A percentile compares a stretch with the other conserved stretches of the same genome.
Evolutionary conservation across 2,329 filamentous ascomycete genomes (phyloP).

Genomic region (Neoascochyta sp.): DNA sequence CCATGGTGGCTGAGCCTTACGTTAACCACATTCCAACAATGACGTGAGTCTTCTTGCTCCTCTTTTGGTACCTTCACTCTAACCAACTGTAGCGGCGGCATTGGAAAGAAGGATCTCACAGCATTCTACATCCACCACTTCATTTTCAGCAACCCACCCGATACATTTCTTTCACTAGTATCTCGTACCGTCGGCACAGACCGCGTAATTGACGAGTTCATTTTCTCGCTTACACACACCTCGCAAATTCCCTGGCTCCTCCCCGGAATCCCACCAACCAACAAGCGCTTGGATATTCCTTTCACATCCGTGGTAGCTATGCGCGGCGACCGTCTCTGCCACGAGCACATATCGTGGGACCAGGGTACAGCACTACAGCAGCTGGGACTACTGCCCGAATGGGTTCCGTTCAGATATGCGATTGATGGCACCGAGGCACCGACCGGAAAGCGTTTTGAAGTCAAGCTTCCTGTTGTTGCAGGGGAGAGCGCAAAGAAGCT

Average conservation of each 20-base stretch:
- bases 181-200: slow-evolving; percentile 70
- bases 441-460: slow-evolving; percentile 51
- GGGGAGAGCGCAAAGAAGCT: slow-evolving; percentile 53
- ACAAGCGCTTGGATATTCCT: slow-evolving; percentile 51
- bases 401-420: slow-evolving; percentile 55
- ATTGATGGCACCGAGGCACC: slow-evolving; percentile 31
- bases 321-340: slow-evolving; percentile 63
- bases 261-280: slow-evolving; percentile 33
- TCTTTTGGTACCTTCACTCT: background rate
- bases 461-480: slow-evolving; percentile 59
- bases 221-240: slow-evolving; percentile 36
- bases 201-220: slow-evolving; percentile 50
- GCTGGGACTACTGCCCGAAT: slow-evolving; percentile 61
- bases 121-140: slow-evolving; percentile 71
- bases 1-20: slow-evolving; percentile 75
- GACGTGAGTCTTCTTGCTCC: slow-evolving; percentile 28
- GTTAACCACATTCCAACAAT: slow-evolving; percentile 73
- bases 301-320: slow-evolving; percentile 65
- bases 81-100: slow-evolving; percentile 52
- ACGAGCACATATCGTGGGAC: slow-evolving; percentile 71
- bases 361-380: slow-evolving; percentile 61
- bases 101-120: slow-evolving; percentile 61
- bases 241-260: slow-evolving; percentile 34
- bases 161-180: slow-evolving; percentile 65
- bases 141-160: slow-evolving; percentile 67